Base-by-base conservation (phyloP, 2,329 filamentous ascomycete species). In the Aureobasidium leucospermi region DNA sequence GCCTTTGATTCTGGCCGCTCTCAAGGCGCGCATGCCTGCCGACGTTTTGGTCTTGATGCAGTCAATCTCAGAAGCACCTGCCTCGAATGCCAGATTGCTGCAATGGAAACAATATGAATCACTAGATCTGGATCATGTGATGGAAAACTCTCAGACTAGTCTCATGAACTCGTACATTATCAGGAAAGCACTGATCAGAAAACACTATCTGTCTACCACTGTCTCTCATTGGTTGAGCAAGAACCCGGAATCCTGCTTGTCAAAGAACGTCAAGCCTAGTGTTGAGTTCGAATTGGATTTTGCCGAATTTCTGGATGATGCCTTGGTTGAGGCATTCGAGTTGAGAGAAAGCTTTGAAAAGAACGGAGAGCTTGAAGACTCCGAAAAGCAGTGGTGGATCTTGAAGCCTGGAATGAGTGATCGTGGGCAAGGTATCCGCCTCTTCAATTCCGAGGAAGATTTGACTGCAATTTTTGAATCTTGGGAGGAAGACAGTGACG, bases 401-500 rank as follows among this genome's bases (percentile, higher is more conserved):
- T 74, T 99, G 61, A 99, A 99, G 75, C 93, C 94, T 0, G 88
- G 93, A 8, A 97, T 99, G 94, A 96, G 90, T 72, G 94, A 99
- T 70, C 83, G 93, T 28, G 94, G 93, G 0, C 92, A 96, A 71
- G 94, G 94, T 1, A 96, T 99, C 60, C 78, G 90, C 41, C 77
- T 99, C 0, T 99, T 99, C 73, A 89, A 85, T 67, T 90, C 85
- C 2, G 89, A 94, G 77, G 85, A 87, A 59, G 86, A 96, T 69
- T 76, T 99, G n/a, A 87, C 88, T 62, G 80, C 71, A 13, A 94
- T 99, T 58, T 99, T 97, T 69, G 90, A 96, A 65, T 86, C 84
- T 60, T 99, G 94, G 91, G 86, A 87, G 1, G 66, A 65, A 19
- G 59, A 60, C 6, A 53, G 53, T 10, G 69, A 70, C 11, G 71